Evolutionary conservation across 257 asterid species (phyloP).

Genomic region (Nicotiana noctiflora): DNA sequence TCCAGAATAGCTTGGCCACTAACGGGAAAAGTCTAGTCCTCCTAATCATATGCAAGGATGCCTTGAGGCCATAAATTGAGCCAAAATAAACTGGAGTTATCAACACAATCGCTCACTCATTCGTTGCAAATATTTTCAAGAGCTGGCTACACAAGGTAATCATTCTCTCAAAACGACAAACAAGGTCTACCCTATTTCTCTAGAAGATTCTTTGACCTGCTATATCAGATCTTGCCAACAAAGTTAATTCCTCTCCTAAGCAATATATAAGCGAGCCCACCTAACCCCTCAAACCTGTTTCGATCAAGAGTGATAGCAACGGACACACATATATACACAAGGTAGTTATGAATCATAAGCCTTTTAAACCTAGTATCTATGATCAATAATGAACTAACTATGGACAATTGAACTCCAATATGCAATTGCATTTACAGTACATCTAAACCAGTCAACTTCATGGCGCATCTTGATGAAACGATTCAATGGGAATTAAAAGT

Average conservation of each 20-base stretch:
- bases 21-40: not conserved
- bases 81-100: not conserved
- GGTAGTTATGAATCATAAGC: not conserved
- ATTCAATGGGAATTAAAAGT: no score
- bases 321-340: not conserved
- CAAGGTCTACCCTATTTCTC: slow-evolving; percentile 2
- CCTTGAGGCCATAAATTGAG: not conserved
- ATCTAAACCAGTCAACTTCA: no score
- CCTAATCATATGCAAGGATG: not conserved
- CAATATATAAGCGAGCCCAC: not conserved
- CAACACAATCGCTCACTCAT: not conserved
- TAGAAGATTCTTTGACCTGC: not conserved
- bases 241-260: not conserved
- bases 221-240: not conserved
- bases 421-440: no score
- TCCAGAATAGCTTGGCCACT: not conserved
- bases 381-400: no score
- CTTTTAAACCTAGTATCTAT: not conserved
- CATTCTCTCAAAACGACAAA: not conserved
- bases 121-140: not conserved
- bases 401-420: no score
- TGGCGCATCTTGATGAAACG: no score
- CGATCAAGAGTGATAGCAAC: not conserved
- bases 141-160: not conserved
- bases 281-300: not conserved